Evolutionary conservation across 2,329 filamentous ascomycete species (phyloP), one percentile per base, ranked within the genome.

Genomic region (Ceratocystis alfenasii): DNA sequence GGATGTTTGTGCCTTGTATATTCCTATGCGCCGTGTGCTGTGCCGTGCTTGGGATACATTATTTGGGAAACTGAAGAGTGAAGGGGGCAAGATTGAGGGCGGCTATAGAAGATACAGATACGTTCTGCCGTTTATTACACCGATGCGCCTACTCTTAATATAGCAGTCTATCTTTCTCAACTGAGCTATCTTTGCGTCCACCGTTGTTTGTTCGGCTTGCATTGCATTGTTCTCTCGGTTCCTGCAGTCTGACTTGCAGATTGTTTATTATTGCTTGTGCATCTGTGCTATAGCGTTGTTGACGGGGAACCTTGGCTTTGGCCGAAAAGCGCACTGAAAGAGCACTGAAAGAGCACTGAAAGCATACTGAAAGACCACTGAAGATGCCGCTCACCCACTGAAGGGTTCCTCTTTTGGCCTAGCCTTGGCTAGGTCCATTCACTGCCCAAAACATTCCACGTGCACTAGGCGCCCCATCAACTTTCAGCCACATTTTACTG

Each of bases 401-500:
- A 50, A 50, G 48, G 22, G 20, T n/a, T 22, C 17, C 48, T 25
- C 48, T 20, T 53, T 25, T 53, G 48, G 48, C 2, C 48, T 22
- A 53, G 48, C 22, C 48, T 53, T 28, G 8, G 48, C 48, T 25
- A 10, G 48, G 20, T 22, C 48, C 48, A 12, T 15, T 12, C 48
- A 25, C 17, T 10, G 53, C 22, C 55, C 30, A 36, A 30, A 59
- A 59, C 8, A 7, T 7, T 30, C 55, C 55, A 59, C 55, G 55
- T 59, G 55, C 55, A 30, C 30, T n/a, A 28, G 22, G 55, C 30
- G 55, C 55, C 55, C 55, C 55, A 59, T 59, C 55, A 59, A 59
- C 55, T 59, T 59, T 59, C 55, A 59, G 55, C 55, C 55, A 59
- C 55, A 59, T 30, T 36, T 53, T 59, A n/a, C 55, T 33, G 28